phyloP scores from a whole-genome alignment of 805 yeast genomes.

The Metschnikowia sp. region DNA sequence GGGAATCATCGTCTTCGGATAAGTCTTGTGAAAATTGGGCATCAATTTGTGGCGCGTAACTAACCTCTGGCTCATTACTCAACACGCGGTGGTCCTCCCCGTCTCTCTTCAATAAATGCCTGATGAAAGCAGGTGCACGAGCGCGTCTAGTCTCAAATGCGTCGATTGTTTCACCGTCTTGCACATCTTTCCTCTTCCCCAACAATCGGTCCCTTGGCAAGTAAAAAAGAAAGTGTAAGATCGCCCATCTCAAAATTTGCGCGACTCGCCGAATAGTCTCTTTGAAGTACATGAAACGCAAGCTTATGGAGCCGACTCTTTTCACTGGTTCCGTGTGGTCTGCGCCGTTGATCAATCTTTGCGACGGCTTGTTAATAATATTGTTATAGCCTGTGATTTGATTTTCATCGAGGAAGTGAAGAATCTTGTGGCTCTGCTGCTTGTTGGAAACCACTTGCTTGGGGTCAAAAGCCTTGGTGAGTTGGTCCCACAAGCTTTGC shows the following conservation, averaged over 20 bases:
- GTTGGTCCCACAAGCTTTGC: conserved; percentile 4
- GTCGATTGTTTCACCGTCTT: conserved; percentile 3
- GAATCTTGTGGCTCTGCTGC: conserved; percentile 5
- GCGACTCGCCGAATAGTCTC: conserved; percentile 19
- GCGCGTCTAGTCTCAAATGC: conserved; percentile 5
- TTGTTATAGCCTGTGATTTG: conserved; percentile 28
- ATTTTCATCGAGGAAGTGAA: conserved; percentile 11
- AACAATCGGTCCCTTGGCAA: neutral
- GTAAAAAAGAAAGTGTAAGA: neutral
- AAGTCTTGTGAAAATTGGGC: neutral
- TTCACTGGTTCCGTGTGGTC: conserved; percentile 1
- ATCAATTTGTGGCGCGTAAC: neutral
- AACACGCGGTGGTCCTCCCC: neutral
- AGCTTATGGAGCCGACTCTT: conserved; percentile 18
- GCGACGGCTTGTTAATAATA: conserved; percentile 27
- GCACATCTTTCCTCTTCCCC: neutral
- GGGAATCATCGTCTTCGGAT: conserved; percentile 11
- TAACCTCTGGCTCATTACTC: neutral
- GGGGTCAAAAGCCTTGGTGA: conserved; percentile 1
- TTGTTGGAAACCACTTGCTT: neutral
- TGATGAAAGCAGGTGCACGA: conserved; percentile 27
- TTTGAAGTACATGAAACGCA: conserved; percentile 20
- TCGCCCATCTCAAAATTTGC: conserved; percentile 22
- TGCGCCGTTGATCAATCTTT: conserved; percentile 21
- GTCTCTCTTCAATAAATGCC: conserved; percentile 9